Evolutionary conservation across 306 rosid genomes (phyloP), one percentile per base, ranked within the genome.

Genomic region (Glycine tomentella): DNA sequence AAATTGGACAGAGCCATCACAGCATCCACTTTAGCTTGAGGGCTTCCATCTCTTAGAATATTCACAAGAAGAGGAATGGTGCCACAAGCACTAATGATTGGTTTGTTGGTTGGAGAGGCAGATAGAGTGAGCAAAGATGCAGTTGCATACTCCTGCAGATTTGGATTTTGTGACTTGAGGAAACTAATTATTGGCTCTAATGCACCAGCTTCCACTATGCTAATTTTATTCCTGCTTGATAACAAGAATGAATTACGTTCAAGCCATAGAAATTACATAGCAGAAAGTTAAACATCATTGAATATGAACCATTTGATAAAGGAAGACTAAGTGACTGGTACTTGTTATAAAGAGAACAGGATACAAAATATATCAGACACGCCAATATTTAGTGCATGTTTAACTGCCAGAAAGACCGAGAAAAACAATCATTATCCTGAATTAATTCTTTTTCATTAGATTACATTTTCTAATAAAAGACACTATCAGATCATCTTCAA

Each of bases 191-290:
- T 91, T 9, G 97, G 95, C 75, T 86, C 92, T 76, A 92, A 90
- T 11, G 97, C 98, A 73, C 97, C 97, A 10, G 95, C 92, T 75
- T 92, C 97, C 80, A 95, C 95, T 61, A 95, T 95, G 82, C 67
- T 91, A 56, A 90, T 87, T 85, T 95, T 95, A 8, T 95, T 95
- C 95, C 97, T 95, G 92, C n/a, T 53, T 80, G 50, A 88, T 34
- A 42, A 72, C 55, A 62, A 14, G 13, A 20, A 78, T 75, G 8
- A 63, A 83, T 62, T 42, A 2, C 38, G 69, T 57, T 10, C 44
- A 55, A 9, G 2, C 9, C 58, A 59, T 1, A 46, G 31, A 69
- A 62, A 62, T 61, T 65, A 13, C 10, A 13, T 25, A 69, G 62
- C 52, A 78, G 65, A 65, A 69, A 69, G 65, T 40, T 68, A 65